phyloP scores from a whole-genome alignment of 306 rosid genomes.

The Erythrophleum fordii region DNA sequence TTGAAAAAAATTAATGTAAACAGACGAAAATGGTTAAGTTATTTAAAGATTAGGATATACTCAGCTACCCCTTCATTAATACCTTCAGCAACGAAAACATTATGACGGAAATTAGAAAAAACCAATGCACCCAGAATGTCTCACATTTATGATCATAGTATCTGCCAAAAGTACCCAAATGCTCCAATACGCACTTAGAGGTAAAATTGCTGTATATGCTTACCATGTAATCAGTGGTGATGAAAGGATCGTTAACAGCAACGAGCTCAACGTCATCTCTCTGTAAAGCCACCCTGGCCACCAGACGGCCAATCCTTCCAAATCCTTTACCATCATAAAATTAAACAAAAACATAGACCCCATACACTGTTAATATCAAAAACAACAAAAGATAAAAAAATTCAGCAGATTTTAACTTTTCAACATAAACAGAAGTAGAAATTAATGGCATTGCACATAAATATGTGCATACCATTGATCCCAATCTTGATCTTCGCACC shows the following conservation, averaged over 20 bases:
- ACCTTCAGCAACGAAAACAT: background rate
- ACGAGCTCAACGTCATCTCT: slow-evolving; percentile 74
- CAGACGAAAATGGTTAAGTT: background rate
- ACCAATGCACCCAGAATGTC: background rate
- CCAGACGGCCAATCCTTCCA: slow-evolving; percentile 71
- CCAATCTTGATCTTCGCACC: slow-evolving; percentile 72
- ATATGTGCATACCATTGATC: slow-evolving; percentile 63
- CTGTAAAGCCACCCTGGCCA: slow-evolving; percentile 69
- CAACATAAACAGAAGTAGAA: background rate
- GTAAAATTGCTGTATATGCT: background rate
- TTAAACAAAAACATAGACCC: background rate
- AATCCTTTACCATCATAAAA: slow-evolving; percentile 52
- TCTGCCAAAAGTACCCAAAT: background rate
- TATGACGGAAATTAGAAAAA: background rate
- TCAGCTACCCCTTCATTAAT: background rate
- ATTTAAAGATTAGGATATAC: background rate
- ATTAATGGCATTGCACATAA: background rate
- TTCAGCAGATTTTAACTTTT: background rate
- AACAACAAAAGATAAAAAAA: background rate
- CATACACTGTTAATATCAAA: background rate
- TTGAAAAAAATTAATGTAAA: background rate
- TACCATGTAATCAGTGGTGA: slow-evolving; percentile 65
- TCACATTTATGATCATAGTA: background rate
- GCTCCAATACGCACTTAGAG: background rate
- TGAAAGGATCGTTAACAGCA: slow-evolving; percentile 68